Evolutionary conservation across 768 basidiomycete species (phyloP).

Genomic region (Mrakia blollopis): DNA sequence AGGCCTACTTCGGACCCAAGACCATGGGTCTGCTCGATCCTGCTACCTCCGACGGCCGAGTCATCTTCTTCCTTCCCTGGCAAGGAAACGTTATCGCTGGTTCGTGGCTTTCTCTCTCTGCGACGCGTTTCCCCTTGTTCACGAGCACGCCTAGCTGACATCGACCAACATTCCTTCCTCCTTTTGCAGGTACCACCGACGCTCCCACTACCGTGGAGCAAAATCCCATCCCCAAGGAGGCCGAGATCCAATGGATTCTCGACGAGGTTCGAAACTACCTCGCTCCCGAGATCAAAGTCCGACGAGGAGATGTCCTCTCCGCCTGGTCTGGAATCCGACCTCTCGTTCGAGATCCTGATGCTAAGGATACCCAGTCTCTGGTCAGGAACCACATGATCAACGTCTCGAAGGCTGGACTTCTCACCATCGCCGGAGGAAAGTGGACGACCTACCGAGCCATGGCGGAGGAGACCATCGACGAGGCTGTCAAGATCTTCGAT

Average conservation of each 20-base stretch:
- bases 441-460: slow-evolving; percentile 98
- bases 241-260: slow-evolving; percentile 94
- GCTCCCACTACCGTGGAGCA: slow-evolving; percentile 64
- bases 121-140: neutral
- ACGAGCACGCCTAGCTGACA: neutral
- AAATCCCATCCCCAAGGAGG: slow-evolving; percentile 78
- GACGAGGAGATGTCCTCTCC: slow-evolving; percentile 87
- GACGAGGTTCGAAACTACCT: slow-evolving; percentile 81
- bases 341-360: slow-evolving; percentile 74
- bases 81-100: slow-evolving; percentile 88
- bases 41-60: slow-evolving; percentile 83
- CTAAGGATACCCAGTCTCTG: slow-evolving; percentile 72
- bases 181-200: slow-evolving; percentile 77
- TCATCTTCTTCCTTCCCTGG: slow-evolving; percentile 99
- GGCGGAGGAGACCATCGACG: slow-evolving; percentile 91
- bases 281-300: slow-evolving; percentile 83
- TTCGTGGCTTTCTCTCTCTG: neutral
- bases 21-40: slow-evolving; percentile 95
- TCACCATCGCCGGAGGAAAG: slow-evolving; percentile 95
- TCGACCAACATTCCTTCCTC: neutral
- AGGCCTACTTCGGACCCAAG: slow-evolving; percentile 79
- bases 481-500: slow-evolving; percentile 71
- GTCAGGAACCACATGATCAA: slow-evolving; percentile 93
- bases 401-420: slow-evolving; percentile 68
- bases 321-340: slow-evolving; percentile 93